These are phyloP conservation scores for Hypericum perforatum DNA, from an alignment of 345 rosid genomes.

Conservation along the genomic window DNA sequence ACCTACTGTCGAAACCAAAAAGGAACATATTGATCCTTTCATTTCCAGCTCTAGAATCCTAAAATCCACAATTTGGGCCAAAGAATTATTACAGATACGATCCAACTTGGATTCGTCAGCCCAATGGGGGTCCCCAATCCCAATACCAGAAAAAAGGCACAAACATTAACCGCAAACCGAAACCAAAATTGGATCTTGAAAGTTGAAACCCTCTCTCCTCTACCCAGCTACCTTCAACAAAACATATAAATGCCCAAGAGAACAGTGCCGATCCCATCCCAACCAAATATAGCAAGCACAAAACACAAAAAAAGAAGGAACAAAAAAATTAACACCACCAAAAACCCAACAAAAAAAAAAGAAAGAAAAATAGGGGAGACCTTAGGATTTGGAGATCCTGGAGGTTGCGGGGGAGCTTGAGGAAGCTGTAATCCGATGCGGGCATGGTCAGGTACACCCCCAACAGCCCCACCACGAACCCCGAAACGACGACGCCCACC, in stretches of 20 bases:
- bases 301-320: background rate
- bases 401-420: conserved; percentile 79
- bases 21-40: too few species aligned
- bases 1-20: too few species aligned
- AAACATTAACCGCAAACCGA: too few species aligned
- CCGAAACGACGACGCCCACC: conserved; percentile 50
- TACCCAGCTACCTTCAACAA: background rate
- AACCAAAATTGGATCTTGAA: too few species aligned
- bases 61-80: too few species aligned
- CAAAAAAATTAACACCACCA: too few species aligned
- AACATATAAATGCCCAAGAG: background rate
- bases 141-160: too few species aligned
- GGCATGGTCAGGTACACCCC: conserved; percentile 88
- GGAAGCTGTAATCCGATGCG: conserved; percentile 86
- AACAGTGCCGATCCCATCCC: background rate
- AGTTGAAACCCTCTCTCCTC: too few species aligned
- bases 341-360: background rate
- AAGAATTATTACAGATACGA: too few species aligned
- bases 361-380: conserved; percentile 17
- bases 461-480: conserved; percentile 40
- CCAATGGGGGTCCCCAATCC: too few species aligned
- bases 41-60: too few species aligned
- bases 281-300: background rate
- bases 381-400: conserved; percentile 86
- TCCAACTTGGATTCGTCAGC: too few species aligned